These are phyloP conservation scores for Dimargaris xerosporica DNA, from an alignment of 192 early-diverging fungal species.

Conservation along the genomic window DNA sequence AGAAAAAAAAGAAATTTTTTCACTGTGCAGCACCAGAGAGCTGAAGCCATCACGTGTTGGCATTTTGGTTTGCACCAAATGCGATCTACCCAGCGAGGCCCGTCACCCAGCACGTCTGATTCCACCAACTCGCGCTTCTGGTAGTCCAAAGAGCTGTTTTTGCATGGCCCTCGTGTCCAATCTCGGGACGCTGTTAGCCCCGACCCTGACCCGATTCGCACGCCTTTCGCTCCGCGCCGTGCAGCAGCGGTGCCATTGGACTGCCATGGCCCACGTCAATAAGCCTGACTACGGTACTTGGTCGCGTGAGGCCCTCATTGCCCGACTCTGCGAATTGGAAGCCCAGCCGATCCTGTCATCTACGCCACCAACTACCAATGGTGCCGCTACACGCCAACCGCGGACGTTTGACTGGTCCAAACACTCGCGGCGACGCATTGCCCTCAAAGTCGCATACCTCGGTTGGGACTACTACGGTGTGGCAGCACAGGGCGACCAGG, in stretches of 20 bases:
- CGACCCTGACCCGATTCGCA: too few species aligned
- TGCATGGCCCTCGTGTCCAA: too few species aligned
- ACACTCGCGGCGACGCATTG: slow-evolving; percentile 62
- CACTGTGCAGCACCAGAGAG: not conserved
- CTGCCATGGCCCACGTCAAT: too few species aligned
- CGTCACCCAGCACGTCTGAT: too few species aligned
- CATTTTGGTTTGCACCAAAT: too few species aligned
- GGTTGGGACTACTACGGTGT: slow-evolving; percentile 84
- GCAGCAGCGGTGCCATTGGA: too few species aligned
- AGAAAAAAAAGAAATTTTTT: slow-evolving; percentile 12
- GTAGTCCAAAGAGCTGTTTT: too few species aligned
- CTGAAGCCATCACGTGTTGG: too few species aligned
- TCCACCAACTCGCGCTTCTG: too few species aligned
- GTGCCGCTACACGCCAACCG: not conserved
- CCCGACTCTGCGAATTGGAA: not conserved
- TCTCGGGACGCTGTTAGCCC: too few species aligned
- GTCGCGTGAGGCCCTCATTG: not conserved
- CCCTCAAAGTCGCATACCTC: slow-evolving; percentile 79
- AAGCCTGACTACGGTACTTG: not conserved
- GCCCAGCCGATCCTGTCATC: not conserved
- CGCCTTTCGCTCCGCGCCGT: too few species aligned
- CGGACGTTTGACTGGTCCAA: slow-evolving; percentile 56
- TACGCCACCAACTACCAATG: not conserved
- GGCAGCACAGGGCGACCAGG: slow-evolving; percentile 44
- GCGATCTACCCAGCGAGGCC: too few species aligned